Conservation (phyloP, 495 filamentous ascomycete genomes). For the Cercophora samala region DNA sequence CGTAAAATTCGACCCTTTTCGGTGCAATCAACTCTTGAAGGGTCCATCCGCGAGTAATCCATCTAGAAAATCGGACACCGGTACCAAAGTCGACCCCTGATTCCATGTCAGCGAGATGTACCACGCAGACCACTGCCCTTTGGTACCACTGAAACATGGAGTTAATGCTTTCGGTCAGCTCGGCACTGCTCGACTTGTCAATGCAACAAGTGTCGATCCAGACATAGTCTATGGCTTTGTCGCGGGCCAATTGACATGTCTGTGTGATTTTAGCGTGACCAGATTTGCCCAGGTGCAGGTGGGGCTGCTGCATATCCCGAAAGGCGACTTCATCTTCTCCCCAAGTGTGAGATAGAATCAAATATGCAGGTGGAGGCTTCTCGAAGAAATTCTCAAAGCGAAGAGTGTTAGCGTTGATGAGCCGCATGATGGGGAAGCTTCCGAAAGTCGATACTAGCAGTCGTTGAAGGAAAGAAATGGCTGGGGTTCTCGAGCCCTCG, state of each 20-base stretch:
- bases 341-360: constrained; percentile 34
- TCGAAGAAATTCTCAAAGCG: neutral
- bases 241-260: neutral
- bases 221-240: neutral
- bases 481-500: too few relatives aligned
- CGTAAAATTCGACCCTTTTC: constrained; percentile 30
- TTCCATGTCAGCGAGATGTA: constrained; percentile 31
- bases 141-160: constrained; percentile 31
- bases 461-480: too few relatives aligned
- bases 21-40: constrained; percentile 44
- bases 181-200: neutral
- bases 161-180: constrained; percentile 21
- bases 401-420: neutral
- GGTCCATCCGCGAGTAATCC: constrained; percentile 45
- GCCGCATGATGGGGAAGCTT: neutral
- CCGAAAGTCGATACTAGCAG: neutral
- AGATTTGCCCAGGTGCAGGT: neutral
- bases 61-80: constrained; percentile 17
- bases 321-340: constrained; percentile 31
- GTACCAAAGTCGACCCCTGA: neutral
- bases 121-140: constrained; percentile 33
- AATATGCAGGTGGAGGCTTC: constrained; percentile 14
- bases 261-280: neutral
- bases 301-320: constrained; percentile 14
- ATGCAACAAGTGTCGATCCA: constrained; percentile 1